Percentiles rank a stretch among this genome's conserved stretches.
Evolutionary conservation across 148 eudicot species (phyloP).

Genomic region (Camellia japonica): DNA sequence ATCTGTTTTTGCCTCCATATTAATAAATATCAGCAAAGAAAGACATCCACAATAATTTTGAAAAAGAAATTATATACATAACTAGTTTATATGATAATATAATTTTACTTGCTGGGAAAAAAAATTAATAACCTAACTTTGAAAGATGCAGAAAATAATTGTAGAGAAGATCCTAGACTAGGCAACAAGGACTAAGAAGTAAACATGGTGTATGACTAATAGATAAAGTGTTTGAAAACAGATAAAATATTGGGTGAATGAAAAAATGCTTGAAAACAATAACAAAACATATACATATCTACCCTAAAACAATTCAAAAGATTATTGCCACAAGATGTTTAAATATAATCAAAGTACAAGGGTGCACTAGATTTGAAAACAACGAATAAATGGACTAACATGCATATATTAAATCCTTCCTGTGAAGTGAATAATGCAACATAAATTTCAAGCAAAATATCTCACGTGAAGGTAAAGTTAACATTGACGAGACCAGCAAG

Average conservation of each 20-base stretch:
- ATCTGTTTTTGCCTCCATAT: not conserved
- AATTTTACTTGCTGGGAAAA: not conserved
- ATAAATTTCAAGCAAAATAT: no score
- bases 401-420: no score
- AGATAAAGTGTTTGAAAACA: not conserved
- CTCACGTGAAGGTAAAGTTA: not conserved
- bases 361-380: no score
- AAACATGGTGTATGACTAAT: not conserved
- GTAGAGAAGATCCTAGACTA: not conserved
- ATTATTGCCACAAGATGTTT: no score
- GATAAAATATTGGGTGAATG: not conserved
- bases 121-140: not conserved
- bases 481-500: not conserved
- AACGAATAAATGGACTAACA: no score
- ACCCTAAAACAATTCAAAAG: no score
- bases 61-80: not conserved
- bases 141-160: not conserved
- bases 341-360: no score
- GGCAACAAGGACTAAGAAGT: not conserved
- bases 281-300: no score
- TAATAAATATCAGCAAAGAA: not conserved
- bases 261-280: not conserved
- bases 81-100: not conserved
- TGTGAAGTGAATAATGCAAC: no score
- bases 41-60: not conserved